Conservation (phyloP, 192 early-diverging fungal genomes). For the Irineochytrium annulatum region DNA sequence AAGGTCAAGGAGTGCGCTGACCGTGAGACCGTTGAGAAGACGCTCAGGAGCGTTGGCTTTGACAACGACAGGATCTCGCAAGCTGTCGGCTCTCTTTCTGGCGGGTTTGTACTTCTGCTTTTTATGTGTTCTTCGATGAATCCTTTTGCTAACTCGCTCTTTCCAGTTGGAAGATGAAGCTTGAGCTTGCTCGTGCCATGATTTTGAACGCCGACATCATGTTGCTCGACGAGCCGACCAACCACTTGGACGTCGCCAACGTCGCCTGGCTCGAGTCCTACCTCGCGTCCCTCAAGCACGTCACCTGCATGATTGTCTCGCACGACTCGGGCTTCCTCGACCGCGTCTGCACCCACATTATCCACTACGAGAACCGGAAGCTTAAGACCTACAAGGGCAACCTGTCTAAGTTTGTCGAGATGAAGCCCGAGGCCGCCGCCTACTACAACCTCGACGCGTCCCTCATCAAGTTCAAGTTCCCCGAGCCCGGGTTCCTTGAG, state of each 20-base stretch:
- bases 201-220: slow-evolving; percentile 80
- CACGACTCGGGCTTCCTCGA: slow-evolving; percentile 85
- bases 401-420: slow-evolving; percentile 75
- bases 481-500: slow-evolving; percentile 70
- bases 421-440: slow-evolving; percentile 66
- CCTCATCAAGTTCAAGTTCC: slow-evolving; percentile 64
- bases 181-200: slow-evolving; percentile 82
- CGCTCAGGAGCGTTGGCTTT: slow-evolving; percentile 67
- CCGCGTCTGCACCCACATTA: slow-evolving; percentile 73
- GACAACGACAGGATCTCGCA: slow-evolving; percentile 55
- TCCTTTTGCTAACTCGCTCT: no score
- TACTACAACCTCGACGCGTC: slow-evolving; percentile 71
- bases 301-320: slow-evolving; percentile 81
- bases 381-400: slow-evolving; percentile 75
- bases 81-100: slow-evolving; percentile 69
- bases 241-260: slow-evolving; percentile 75
- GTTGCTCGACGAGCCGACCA: slow-evolving; percentile 81
- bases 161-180: slow-evolving; percentile 92
- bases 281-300: slow-evolving; percentile 62
- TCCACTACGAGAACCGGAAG: slow-evolving; percentile 82
- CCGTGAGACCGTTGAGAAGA: slow-evolving; percentile 7
- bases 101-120: no score
- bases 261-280: slow-evolving; percentile 67
- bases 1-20: slow-evolving; percentile 46
- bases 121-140: no score